Percentiles rank a stretch among this genome's conserved stretches.
These are phyloP conservation scores for Martensiomyces pterosporus DNA, from an alignment of 192 early-diverging fungal genomes.

Conservation along the genomic window DNA sequence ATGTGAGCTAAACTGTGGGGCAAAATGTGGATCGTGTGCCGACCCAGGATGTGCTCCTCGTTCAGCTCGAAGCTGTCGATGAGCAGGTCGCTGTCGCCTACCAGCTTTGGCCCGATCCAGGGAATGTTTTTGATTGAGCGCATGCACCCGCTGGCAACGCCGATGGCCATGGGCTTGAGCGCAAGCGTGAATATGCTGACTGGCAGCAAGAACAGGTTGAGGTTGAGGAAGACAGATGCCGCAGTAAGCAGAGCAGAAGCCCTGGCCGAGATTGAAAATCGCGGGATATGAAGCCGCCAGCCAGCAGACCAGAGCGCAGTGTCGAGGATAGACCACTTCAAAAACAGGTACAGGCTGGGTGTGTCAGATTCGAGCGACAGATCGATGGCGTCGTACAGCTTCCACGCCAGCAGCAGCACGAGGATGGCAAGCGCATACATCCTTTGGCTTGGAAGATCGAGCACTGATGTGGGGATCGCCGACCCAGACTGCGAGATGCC, in stretches of 20 bases:
- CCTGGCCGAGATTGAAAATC: conserved; percentile 8
- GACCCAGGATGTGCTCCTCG: conserved; percentile 46
- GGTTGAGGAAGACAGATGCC: conserved; percentile 21
- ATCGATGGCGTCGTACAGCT: conserved; percentile 26
- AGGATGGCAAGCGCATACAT: conserved; percentile 25
- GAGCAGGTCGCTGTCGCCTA: conserved; percentile 48
- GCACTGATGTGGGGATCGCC: conserved; percentile 29
- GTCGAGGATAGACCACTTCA: conserved; percentile 42
- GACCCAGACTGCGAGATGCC: too few relatives aligned
- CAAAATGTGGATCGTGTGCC: conserved; percentile 49
- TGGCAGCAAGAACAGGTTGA: conserved; percentile 38
- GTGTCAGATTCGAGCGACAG: conserved; percentile 10
- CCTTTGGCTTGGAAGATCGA: conserved; percentile 44
- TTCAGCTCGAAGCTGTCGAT: conserved; percentile 44
- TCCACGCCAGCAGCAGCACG: conserved; percentile 31
- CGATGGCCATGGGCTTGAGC: conserved; percentile 30
- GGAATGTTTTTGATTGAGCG: conserved; percentile 34
- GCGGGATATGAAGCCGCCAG: conserved; percentile 33
- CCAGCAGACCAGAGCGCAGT: conserved; percentile 19
- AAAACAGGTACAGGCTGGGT: conserved; percentile 29
- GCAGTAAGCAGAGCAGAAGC: conserved; percentile 13
- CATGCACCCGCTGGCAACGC: conserved; percentile 36
- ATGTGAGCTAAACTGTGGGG: conserved; percentile 48
- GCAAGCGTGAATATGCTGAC: conserved; percentile 36
- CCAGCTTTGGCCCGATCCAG: conserved; percentile 32